Percentiles rank a stretch among this genome's conserved stretches.
Conservation (phyloP, 164 flowering plant genomes). For the Aristolochia fimbriata region DNA sequence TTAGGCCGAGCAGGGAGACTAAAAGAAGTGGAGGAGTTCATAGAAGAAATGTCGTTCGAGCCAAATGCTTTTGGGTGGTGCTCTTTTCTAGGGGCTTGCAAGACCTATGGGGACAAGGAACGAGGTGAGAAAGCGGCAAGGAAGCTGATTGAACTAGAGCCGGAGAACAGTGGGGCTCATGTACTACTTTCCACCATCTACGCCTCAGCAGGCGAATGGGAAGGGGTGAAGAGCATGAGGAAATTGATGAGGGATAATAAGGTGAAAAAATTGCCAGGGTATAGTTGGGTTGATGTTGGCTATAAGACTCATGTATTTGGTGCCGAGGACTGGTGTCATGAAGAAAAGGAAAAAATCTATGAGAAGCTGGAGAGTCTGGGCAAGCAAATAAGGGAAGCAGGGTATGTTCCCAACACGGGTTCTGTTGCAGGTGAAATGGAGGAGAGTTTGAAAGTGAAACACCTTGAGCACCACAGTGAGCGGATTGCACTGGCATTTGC, state of each 20-base stretch:
- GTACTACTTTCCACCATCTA: slow-evolving; percentile 39
- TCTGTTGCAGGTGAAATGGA: slow-evolving; percentile 27
- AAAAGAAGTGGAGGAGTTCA: slow-evolving; percentile 39
- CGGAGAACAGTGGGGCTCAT: slow-evolving; percentile 37
- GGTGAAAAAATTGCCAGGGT: slow-evolving; percentile 48
- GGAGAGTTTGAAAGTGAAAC: slow-evolving; percentile 30
- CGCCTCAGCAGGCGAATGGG: slow-evolving; percentile 37
- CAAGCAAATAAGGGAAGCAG: slow-evolving; percentile 30
- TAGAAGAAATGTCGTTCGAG: slow-evolving; percentile 34
- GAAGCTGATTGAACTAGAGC: slow-evolving; percentile 40
- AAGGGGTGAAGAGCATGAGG: slow-evolving; percentile 37
- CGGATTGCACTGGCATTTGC: slow-evolving; percentile 51
- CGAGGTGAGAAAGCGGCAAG: slow-evolving; percentile 42
- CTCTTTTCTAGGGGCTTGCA: slow-evolving; percentile 38
- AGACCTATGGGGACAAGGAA: slow-evolving; percentile 32
- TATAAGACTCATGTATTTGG: slow-evolving; percentile 42
- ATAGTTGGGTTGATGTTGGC: slow-evolving; percentile 49
- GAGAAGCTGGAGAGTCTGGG: slow-evolving; percentile 36
- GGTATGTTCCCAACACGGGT: slow-evolving; percentile 30
- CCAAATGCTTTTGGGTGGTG: slow-evolving; percentile 54
- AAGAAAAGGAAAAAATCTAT: slow-evolving; percentile 29
- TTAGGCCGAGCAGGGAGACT: slow-evolving; percentile 43
- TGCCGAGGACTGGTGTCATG: slow-evolving; percentile 46
- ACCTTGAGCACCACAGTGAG: slow-evolving; percentile 42
- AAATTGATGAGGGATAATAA: slow-evolving; percentile 32